phyloP scores from a whole-genome alignment of 495 filamentous ascomycete genomes.

The Staphylotrichum longicolle region DNA sequence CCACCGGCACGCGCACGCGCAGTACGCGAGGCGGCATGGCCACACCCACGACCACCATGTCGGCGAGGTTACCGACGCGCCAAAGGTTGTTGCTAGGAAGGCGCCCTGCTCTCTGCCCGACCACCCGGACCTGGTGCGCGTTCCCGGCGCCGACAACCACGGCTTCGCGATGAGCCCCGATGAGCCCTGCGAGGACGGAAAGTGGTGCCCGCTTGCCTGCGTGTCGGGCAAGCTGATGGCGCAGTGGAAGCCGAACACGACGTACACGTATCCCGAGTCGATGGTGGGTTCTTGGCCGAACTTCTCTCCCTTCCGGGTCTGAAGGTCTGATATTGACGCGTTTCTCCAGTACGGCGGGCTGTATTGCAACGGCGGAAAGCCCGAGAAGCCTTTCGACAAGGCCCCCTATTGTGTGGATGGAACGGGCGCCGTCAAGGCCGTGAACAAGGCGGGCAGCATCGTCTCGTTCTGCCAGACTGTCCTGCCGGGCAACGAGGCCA shows the following conservation, averaged over 20 bases:
- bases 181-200: slow-evolving; percentile 64
- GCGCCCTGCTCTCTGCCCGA: slow-evolving; percentile 64
- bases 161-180: slow-evolving; percentile 85
- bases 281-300: slow-evolving; percentile 56
- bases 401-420: slow-evolving; percentile 71
- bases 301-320: not conserved
- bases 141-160: slow-evolving; percentile 63
- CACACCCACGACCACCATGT: slow-evolving; percentile 33
- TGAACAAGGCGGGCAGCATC: slow-evolving; percentile 59
- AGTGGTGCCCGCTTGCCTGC: slow-evolving; percentile 78
- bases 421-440: slow-evolving; percentile 59
- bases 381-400: slow-evolving; percentile 69
- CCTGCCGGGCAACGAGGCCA: slow-evolving; percentile 81
- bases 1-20: slow-evolving; percentile 32
- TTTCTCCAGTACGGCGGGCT: slow-evolving; percentile 66
- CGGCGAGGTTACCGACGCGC: slow-evolving; percentile 25
- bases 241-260: slow-evolving; percentile 73
- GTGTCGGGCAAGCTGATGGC: slow-evolving; percentile 71
- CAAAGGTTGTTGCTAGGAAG: slow-evolving; percentile 37
- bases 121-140: slow-evolving; percentile 64
- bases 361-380: slow-evolving; percentile 67
- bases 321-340: slow-evolving; percentile 29
- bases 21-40: slow-evolving; percentile 35
- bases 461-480: slow-evolving; percentile 83
- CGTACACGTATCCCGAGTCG: slow-evolving; percentile 66